phyloP scores from a whole-genome alignment of 2,329 filamentous ascomycete genomes.

The Fusarium globosum region DNA sequence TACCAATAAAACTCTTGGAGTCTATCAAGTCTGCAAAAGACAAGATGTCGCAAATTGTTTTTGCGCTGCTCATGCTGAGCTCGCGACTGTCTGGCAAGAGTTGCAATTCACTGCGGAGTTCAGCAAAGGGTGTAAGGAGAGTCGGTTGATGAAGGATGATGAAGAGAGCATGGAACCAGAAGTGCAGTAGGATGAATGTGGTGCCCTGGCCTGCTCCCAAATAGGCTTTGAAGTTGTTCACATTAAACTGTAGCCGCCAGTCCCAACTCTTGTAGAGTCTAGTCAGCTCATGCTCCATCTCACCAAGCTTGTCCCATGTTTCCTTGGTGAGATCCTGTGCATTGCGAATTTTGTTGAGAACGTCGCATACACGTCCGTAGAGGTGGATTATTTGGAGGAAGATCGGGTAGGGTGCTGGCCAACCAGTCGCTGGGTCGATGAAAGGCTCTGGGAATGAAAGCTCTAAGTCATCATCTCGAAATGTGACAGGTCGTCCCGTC shows the following conservation, averaged over 20 bases:
- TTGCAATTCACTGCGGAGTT: slow-evolving; percentile 69
- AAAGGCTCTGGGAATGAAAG: slow-evolving; percentile 71
- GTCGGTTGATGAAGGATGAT: slow-evolving; percentile 88
- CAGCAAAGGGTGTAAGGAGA: slow-evolving; percentile 79
- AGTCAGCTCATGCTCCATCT: slow-evolving; percentile 86
- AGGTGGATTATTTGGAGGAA: slow-evolving; percentile 87
- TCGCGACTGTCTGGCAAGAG: slow-evolving; percentile 84
- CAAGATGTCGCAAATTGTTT: slow-evolving; percentile 90
- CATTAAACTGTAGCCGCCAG: slow-evolving; percentile 81
- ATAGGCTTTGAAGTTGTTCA: slow-evolving; percentile 86
- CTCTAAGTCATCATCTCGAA: slow-evolving; percentile 87
- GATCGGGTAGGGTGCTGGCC: slow-evolving; percentile 82
- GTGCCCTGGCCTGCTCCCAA: slow-evolving; percentile 84
- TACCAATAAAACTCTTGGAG: slow-evolving; percentile 85
- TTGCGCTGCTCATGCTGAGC: slow-evolving; percentile 86
- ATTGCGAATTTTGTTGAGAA: slow-evolving; percentile 83
- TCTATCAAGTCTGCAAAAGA: slow-evolving; percentile 89
- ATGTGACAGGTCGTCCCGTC: slow-evolving; percentile 83
- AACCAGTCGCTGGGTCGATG: slow-evolving; percentile 68
- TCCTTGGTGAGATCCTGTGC: slow-evolving; percentile 79
- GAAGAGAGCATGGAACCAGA: slow-evolving; percentile 90
- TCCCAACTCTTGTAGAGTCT: slow-evolving; percentile 78
- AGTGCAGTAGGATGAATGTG: slow-evolving; percentile 86
- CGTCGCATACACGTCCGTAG: slow-evolving; percentile 85
- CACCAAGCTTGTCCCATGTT: slow-evolving; percentile 75